These are phyloP conservation scores for Hypoxylon fragiforme DNA, from an alignment of 495 filamentous ascomycete genomes.

Conservation along the genomic window DNA sequence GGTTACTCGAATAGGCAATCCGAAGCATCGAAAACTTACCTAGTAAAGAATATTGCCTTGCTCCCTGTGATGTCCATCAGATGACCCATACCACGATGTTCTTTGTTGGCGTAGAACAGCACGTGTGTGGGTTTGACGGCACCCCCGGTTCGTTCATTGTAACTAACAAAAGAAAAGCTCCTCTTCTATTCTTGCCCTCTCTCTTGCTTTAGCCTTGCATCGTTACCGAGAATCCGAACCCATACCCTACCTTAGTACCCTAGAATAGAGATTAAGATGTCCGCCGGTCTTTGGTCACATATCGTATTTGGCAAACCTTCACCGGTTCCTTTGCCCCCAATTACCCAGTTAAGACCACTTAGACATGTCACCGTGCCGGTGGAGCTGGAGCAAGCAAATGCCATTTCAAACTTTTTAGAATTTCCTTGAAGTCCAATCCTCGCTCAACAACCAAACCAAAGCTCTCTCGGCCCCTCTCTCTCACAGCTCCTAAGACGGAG, in stretches of 20 bases:
- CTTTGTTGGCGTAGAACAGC: constrained; percentile 14
- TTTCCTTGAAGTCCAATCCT: too few relatives aligned
- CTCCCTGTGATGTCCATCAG: constrained; percentile 8
- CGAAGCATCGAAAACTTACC: constrained; percentile 17
- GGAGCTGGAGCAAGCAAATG: too few relatives aligned
- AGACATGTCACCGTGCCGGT: constrained; percentile 23
- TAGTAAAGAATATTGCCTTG: too few relatives aligned
- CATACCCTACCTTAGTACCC: neutral
- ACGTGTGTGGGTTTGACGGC: constrained; percentile 13
- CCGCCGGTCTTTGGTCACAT: constrained; percentile 15
- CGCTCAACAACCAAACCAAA: too few relatives aligned
- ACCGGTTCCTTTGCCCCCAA: constrained; percentile 26
- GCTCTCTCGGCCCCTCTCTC: constrained; percentile 21
- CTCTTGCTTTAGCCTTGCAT: neutral
- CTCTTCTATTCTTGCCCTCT: constrained; percentile 1
- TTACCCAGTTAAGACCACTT: constrained; percentile 15
- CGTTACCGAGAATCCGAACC: constrained; percentile 16
- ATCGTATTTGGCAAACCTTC: constrained; percentile 22
- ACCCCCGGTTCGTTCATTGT: constrained; percentile 4
- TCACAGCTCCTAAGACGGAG: constrained; percentile 6
- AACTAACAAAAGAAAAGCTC: neutral
- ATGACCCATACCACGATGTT: constrained; percentile 18
- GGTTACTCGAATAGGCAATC: constrained; percentile 32
- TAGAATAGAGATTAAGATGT: constrained; percentile 1
- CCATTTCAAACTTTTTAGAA: too few relatives aligned